These are phyloP conservation scores for Sarcomyxa edulis DNA, from an alignment of 768 basidiomycete species.

Conservation along the genomic window DNA sequence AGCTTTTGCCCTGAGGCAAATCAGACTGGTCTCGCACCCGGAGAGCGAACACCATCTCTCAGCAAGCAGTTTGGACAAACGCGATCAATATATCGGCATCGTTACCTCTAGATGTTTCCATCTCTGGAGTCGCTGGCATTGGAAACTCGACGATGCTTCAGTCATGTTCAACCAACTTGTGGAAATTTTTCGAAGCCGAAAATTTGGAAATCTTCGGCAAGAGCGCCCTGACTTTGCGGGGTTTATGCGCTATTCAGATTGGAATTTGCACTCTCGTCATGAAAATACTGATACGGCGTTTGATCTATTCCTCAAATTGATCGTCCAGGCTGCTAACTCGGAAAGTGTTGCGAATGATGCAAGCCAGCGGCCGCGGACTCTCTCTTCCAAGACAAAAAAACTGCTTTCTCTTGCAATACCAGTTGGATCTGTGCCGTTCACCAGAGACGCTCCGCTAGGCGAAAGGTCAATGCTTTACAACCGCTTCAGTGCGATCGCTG, in stretches of 20 bases:
- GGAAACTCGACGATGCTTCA: conserved; percentile 57
- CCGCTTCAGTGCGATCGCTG: conserved; percentile 67
- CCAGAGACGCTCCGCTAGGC: conserved; percentile 43
- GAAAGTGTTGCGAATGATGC: conserved; percentile 21
- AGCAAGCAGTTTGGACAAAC: conserved; percentile 35
- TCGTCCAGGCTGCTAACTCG: conserved; percentile 60
- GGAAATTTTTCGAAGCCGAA: conserved; percentile 71
- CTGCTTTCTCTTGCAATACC: conserved; percentile 70
- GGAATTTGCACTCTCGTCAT: conserved; percentile 43
- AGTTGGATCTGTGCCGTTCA: conserved; percentile 63
- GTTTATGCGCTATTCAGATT: conserved; percentile 57
- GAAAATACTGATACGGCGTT: conserved; percentile 66
- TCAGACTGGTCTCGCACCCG: conserved; percentile 49
- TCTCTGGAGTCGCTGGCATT: conserved; percentile 73
- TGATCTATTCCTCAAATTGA: conserved; percentile 74
- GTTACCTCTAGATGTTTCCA: conserved; percentile 69
- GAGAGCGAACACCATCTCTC: conserved; percentile 34
- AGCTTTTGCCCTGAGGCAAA: conserved; percentile 46
- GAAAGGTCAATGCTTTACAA: conserved; percentile 80
- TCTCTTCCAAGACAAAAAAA: conserved; percentile 51
- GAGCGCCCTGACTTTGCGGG: conserved; percentile 62
- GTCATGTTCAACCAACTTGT: conserved; percentile 58
- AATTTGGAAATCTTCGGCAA: conserved; percentile 65
- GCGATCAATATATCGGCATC: conserved; percentile 67
- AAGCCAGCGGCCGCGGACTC: conserved; percentile 21